Evolutionary conservation across 1,284 basidiomycete genomes (phyloP), one percentile per base, ranked within the genome.

Genomic region (Pyrrhoderma lamaoense): DNA sequence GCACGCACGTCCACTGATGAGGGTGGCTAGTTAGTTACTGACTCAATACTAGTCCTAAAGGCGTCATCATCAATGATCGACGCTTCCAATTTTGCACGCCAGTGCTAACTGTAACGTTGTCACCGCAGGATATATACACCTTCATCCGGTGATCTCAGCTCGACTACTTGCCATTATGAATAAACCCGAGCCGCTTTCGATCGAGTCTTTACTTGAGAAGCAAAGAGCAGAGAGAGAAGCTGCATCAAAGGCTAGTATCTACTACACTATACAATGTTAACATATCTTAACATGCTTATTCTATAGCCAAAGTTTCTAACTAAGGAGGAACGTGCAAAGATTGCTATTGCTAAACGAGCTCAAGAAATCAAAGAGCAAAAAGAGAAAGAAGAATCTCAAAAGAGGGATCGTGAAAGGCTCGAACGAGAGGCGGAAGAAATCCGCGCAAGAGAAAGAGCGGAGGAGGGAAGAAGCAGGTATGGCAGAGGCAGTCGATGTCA

Each of bases 151-250:
- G 16, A 11, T 35, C 19, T 22, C 43, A 21, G 8, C 16, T 16
- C 23, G 43, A 23, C 1, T 39, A 35, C 25, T n/a, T 37, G 14
- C 11, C n/a, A 60, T 57, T 58, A 76, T 74, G 72, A 57, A 68
- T 19, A 66, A 65, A 54, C 58, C 74, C 43, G 78, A 85, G 64
- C 87, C 88, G 1, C 70, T 90, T 42, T 90, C 88, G 8, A 90
- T 95, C 57, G 91, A 95, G 64, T 77, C 80, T 40, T 70, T 96
- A 54, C 74, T 97, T 13, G 81, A 87, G 60, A 88, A 86, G 67
- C 93, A 97, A 69, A 84, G 80, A 58, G 79, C 76, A 38, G 92
- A 94, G 64, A 90, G 85, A 61, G 92, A 94, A 58, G 88, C 87
- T 1, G 88, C 92, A 47, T 72, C 90, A 47, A 94, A 92, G 77